Evolutionary conservation across 805 yeast species (phyloP).

Genomic region (Spencermartinsiella europaea): DNA sequence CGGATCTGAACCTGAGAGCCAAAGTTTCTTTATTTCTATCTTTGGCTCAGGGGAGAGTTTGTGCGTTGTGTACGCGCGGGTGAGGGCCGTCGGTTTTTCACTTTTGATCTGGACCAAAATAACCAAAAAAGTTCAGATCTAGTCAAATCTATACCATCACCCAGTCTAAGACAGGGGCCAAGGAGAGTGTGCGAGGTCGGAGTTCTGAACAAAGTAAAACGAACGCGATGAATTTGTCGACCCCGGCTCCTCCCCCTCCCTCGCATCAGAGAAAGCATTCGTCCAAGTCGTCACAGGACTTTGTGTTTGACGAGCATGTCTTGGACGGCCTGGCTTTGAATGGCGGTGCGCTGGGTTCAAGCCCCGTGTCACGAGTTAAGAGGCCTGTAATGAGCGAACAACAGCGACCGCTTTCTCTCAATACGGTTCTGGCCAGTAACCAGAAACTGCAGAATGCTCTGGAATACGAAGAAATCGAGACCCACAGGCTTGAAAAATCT

Average conservation of each 20-base stretch:
- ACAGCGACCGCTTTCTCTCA: not conserved
- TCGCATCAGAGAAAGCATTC: not conserved
- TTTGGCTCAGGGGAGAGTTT: too few relatives aligned
- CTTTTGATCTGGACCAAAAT: too few relatives aligned
- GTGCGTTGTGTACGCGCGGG: too few relatives aligned
- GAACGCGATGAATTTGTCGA: not conserved
- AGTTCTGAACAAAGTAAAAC: too few relatives aligned
- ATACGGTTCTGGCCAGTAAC: constrained; percentile 5
- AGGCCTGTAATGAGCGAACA: not conserved
- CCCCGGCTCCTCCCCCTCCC: not conserved
- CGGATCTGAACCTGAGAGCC: too few relatives aligned
- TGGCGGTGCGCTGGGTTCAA: not conserved
- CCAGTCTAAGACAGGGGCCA: too few relatives aligned
- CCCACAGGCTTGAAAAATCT: constrained; percentile 14
- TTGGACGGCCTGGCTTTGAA: not conserved
- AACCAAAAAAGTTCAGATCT: too few relatives aligned
- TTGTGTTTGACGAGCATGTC: not conserved
- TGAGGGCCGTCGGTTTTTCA: too few relatives aligned
- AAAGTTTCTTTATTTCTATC: too few relatives aligned
- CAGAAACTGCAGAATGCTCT: constrained; percentile 16
- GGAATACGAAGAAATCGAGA: constrained; percentile 20
- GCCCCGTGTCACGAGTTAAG: not conserved
- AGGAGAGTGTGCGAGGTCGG: too few relatives aligned
- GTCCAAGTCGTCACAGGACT: not conserved
- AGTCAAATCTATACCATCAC: too few relatives aligned